Evolutionary conservation across 306 rosid genomes (phyloP).

Genomic region (Potentilla sterilis): DNA sequence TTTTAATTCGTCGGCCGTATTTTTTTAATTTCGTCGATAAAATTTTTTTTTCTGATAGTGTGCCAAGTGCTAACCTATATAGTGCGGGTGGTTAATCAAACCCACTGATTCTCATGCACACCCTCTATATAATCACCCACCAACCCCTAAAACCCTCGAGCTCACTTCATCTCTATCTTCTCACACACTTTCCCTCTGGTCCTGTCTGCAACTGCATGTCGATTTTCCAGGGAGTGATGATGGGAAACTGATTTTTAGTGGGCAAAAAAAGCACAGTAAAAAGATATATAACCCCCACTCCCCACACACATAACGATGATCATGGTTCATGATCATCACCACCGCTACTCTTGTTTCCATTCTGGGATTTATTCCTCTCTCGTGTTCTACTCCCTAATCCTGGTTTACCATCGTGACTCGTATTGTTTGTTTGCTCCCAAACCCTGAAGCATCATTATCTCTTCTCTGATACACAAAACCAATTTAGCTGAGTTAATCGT

Average conservation of each 20-base stretch:
- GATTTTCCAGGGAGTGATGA: slow-evolving; percentile 41
- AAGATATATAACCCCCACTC: slow-evolving; percentile 27
- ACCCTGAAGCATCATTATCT: slow-evolving; percentile 2
- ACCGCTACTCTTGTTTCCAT: not conserved
- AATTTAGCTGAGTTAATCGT: slow-evolving; percentile 18
- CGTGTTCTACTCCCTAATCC: slow-evolving; percentile 20
- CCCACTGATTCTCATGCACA: slow-evolving; percentile 49
- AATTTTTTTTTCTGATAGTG: too few relatives aligned
- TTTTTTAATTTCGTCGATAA: too few relatives aligned
- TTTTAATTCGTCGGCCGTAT: too few relatives aligned
- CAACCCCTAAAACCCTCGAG: slow-evolving; percentile 27
- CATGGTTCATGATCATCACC: not conserved
- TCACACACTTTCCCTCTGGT: slow-evolving; percentile 10
- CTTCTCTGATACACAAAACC: not conserved
- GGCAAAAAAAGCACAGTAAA: slow-evolving; percentile 23
- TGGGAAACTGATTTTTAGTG: slow-evolving; percentile 43
- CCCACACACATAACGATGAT: slow-evolving; percentile 6
- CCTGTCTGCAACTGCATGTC: slow-evolving; percentile 37
- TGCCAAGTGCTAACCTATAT: not conserved
- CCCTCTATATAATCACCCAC: slow-evolving; percentile 43
- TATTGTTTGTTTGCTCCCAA: slow-evolving; percentile 10
- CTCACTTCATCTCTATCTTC: slow-evolving; percentile 21
- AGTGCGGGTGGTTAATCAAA: slow-evolving; percentile 29
- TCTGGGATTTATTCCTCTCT: slow-evolving; percentile 11
- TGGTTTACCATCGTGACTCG: slow-evolving; percentile 7